These are phyloP conservation scores for Floccularia luteovirens DNA, from an alignment of 768 basidiomycete genomes.

Conservation along the genomic window DNA sequence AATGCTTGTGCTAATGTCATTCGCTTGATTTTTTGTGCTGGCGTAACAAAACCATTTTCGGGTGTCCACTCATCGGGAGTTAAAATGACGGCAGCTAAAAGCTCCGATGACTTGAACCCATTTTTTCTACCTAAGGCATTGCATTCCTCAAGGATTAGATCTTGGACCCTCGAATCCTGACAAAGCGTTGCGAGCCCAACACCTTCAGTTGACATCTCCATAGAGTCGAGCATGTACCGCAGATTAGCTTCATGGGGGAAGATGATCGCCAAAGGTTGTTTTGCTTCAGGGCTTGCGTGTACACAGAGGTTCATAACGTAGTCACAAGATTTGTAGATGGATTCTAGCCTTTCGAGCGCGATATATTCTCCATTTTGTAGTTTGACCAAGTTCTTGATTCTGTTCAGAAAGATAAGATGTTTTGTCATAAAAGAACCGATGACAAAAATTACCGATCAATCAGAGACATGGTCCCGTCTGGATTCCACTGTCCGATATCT, in stretches of 20 bases:
- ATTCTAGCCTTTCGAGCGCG: conserved; percentile 84
- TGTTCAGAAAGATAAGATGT: conserved; percentile 11
- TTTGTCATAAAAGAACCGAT: conserved; percentile 12
- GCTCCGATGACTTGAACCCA: conserved; percentile 74
- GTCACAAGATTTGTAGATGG: conserved; percentile 80
- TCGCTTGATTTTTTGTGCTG: conserved; percentile 79
- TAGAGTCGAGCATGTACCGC: conserved; percentile 40
- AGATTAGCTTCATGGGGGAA: conserved; percentile 76
- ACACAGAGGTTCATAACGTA: conserved; percentile 80
- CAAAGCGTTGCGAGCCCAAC: conserved; percentile 47
- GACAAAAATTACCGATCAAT: conserved; percentile 94
- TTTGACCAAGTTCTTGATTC: conserved; percentile 89
- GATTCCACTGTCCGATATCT: conserved; percentile 92
- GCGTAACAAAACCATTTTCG: conserved; percentile 80
- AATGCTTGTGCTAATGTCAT: conserved; percentile 54
- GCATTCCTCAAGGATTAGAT: conserved; percentile 66
- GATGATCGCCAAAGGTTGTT: conserved; percentile 81
- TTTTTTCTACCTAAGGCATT: conserved; percentile 80
- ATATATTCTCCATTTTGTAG: conserved; percentile 85
- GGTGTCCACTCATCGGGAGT: conserved; percentile 90
- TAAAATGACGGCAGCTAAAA: conserved; percentile 69
- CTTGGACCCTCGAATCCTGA: conserved; percentile 41
- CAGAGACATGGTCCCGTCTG: conserved; percentile 81
- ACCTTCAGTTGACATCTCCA: conserved; percentile 19
- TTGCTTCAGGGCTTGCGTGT: conserved; percentile 66